Base-by-base conservation (phyloP, 2,329 filamentous ascomycete genomes). In the Colletotrichum magnum region DNA sequence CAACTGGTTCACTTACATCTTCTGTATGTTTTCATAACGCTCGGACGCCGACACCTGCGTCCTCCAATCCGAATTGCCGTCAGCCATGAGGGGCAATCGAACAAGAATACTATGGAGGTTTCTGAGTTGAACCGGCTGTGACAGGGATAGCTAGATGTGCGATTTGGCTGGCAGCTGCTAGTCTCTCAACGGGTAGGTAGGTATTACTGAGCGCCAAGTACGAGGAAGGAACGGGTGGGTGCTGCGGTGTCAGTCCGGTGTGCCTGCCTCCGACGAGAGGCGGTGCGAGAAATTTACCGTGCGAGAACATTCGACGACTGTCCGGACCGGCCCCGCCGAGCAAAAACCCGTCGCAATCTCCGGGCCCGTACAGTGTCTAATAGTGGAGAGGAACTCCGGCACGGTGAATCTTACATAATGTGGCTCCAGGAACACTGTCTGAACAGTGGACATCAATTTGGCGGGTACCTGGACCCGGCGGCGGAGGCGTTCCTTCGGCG, bases 21-120 rank as follows among this genome's bases (percentile, higher is more conserved):
- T 86, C 72, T 91, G 85, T 58, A 93, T 89, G 68, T 85, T 87
- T 64, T 87, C 86, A 77, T 92, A 89, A 64, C 92, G 85, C 61
- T 90, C 87, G 13, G 87, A 83, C 43, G 89, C 89, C 10, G 86
- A 85, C 67, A 92, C 78, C 3, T 79, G 78, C 24, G 77, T 76
- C 74, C 82, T 86, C 89, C 89, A 91, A 41, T 78, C 77, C 64
- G 21, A 72, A 59, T 58, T 64, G 64, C 56, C 78, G 54, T 69
- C 56, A 32, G 67, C 50, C 67, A 69, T 69, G 26, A 26, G 47
- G 16, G 51, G 50, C 47, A 66, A 12, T 10, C 32, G 32, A 36
- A 10, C 7, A 36, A 36, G 32, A 36, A 2, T 36, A 13, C 36
- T 60, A 24, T 24, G 21, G 41, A 48, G 15, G 36, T 50, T 16